Base-by-base conservation (phyloP, 257 asterid genomes). In the Gentiana straminea region DNA sequence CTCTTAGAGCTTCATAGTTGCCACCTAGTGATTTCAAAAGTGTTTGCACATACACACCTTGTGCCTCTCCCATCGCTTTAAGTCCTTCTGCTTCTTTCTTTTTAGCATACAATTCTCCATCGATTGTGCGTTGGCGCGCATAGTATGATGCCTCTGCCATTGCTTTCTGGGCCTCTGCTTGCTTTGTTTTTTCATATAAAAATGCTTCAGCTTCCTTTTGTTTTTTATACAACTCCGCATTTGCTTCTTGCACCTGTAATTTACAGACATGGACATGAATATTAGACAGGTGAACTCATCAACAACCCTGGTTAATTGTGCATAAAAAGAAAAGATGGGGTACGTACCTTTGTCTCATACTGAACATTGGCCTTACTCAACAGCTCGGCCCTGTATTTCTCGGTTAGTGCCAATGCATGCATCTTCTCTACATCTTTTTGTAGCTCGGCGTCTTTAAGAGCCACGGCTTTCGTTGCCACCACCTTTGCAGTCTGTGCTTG, bases 41-140 rank as follows among this genome's bases (percentile, higher is more conserved):
- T 41, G 61, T 44, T 8, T 50, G 11, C 5, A 57, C 2, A 36
- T 57, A 57, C 2, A 35, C 33, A 10, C 61, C 52, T 38, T 57
- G 61, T 3, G 61, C 61, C 43, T 57, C 61, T 1, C 51, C 61
- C 52, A 57, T 57, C 24, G 61, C 61, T 38, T 57, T 57, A 2
- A 57, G 52, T 9, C 61, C 61, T 57, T 57, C 61, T 7, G 61
- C 51, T 57, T 57, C 61, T 37, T 57, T 57, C 51, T 7, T 39
- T 50, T 57, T 57, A 2, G 61, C 51, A 7, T 57, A 57, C 33
- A 57, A 41, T 1, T 57, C 61, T 15, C 50, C 61, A 1, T 57
- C 61, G 32, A 44, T 57, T 9, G 51, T 37, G 5, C 32, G 61
- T 41, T 57, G 61, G 3, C 49, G 12, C 11, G 61, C 41, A 32